Percentiles rank a stretch among this genome's conserved stretches.
phyloP scores from a whole-genome alignment of 176 grass and related monocot genomes.

The Bromus sterilis region DNA sequence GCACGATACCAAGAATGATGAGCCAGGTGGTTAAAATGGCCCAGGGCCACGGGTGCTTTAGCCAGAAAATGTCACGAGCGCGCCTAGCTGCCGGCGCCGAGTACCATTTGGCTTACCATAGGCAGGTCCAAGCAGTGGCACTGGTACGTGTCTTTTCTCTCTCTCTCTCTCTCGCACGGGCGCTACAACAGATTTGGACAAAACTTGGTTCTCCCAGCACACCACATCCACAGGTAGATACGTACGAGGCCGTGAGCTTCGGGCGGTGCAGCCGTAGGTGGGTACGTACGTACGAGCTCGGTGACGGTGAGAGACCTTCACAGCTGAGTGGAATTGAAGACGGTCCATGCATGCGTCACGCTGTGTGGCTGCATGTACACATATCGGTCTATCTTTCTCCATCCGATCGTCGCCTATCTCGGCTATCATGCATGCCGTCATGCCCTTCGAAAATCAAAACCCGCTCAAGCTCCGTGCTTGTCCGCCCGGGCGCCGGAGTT shows the following conservation, averaged over 20 bases:
- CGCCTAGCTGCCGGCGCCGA: not conserved
- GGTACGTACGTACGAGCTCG: no score
- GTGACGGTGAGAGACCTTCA: not conserved
- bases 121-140: not conserved
- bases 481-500: not conserved
- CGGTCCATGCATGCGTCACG: not conserved
- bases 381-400: not conserved
- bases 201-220: not conserved
- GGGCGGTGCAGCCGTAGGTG: not conserved
- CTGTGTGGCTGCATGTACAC: not conserved
- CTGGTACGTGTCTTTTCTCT: not conserved
- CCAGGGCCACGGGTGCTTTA: not conserved
- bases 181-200: not conserved
- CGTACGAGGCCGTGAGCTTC: not conserved
- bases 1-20: not conserved
- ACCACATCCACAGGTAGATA: not conserved
- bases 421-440: not conserved
- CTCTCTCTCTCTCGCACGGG: not conserved
- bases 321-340: not conserved
- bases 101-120: not conserved
- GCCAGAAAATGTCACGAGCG: not conserved
- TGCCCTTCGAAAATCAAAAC: not conserved
- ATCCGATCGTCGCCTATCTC: not conserved
- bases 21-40: not conserved
- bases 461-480: not conserved